Percentiles rank a stretch among this genome's conserved stretches.
Evolutionary conservation across 495 filamentous ascomycete genomes (phyloP).

Genomic region (Hyaloscypha bicolor): DNA sequence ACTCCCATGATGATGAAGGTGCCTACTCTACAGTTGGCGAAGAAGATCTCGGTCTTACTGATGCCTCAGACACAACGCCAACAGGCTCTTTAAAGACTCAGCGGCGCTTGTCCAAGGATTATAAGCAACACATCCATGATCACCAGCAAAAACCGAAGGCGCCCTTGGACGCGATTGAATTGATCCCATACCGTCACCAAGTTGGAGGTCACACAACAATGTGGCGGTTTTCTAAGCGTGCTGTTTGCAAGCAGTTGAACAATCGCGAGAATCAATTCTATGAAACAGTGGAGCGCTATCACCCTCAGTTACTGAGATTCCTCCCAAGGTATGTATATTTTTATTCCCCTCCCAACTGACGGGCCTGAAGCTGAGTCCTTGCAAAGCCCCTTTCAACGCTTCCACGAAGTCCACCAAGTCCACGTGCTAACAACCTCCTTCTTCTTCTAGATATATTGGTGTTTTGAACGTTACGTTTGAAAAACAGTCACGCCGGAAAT

Average conservation of each 20-base stretch:
- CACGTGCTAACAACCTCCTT: slow-evolving; percentile 33
- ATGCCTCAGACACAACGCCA: slow-evolving; percentile 36
- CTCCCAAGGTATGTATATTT: slow-evolving; percentile 76
- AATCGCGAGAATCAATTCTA: slow-evolving; percentile 98
- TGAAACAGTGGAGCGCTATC: slow-evolving; percentile 86
- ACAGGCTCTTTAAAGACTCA: slow-evolving; percentile 34
- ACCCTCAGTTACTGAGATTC: slow-evolving; percentile 88
- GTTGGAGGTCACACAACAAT: slow-evolving; percentile 96
- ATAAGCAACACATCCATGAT: slow-evolving; percentile 46
- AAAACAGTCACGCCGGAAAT: slow-evolving; percentile 73
- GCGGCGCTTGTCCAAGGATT: slow-evolving; percentile 30
- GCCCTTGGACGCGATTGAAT: slow-evolving; percentile 87
- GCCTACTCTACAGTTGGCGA: slow-evolving; percentile 32
- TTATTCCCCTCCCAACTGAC: slow-evolving; percentile 23
- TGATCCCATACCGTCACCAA: slow-evolving; percentile 96
- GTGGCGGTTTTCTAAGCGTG: slow-evolving; percentile 91
- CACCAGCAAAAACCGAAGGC: slow-evolving; percentile 49
- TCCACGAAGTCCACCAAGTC: background rate
- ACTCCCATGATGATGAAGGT: slow-evolving; percentile 36
- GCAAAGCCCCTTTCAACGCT: slow-evolving; percentile 5
- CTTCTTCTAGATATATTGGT: slow-evolving; percentile 79
- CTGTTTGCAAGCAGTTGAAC: slow-evolving; percentile 97
- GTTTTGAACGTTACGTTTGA: slow-evolving; percentile 97
- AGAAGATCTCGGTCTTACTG: slow-evolving; percentile 33
- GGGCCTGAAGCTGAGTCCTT: slow-evolving; percentile 39